phyloP scores from a whole-genome alignment of 202 grass and related monocot species.

The Tripidium arundinaceum region DNA sequence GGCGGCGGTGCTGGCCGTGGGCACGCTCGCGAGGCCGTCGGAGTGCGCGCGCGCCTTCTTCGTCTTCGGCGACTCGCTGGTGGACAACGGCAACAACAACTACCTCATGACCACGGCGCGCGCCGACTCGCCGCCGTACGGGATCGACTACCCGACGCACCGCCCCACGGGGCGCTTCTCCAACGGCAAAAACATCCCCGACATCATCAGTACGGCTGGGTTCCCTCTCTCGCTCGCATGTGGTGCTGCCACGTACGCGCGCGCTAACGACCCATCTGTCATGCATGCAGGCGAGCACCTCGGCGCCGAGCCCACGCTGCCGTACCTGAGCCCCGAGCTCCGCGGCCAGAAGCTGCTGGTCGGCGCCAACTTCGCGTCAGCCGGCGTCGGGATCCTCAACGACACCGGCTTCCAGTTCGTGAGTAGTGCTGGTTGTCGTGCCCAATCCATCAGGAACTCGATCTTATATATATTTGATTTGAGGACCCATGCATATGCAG shows the following conservation, averaged over 20 bases:
- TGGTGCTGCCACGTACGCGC: too few relatives aligned
- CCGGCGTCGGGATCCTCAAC: conserved; percentile 94
- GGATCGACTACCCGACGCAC: conserved; percentile 75
- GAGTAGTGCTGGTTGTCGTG: too few relatives aligned
- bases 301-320: conserved; percentile 62
- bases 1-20: not conserved
- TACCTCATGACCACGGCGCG: conserved; percentile 64
- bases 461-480: too few relatives aligned
- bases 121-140: conserved; percentile 70
- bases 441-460: too few relatives aligned
- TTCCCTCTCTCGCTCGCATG: too few relatives aligned
- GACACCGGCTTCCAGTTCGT: conserved; percentile 91
- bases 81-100: conserved; percentile 95
- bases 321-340: conserved; percentile 78
- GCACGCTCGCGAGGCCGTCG: not conserved
- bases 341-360: conserved; percentile 64
- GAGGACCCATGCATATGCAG: too few relatives aligned
- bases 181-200: conserved; percentile 85
- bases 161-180: conserved; percentile 68
- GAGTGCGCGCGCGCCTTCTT: conserved; percentile 68
- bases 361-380: conserved; percentile 95
- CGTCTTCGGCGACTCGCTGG: conserved; percentile 90
- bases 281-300: conserved; percentile 92
- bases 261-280: not conserved
- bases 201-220: conserved; percentile 84